Percentiles rank a stretch among this genome's conserved stretches.
Evolutionary conservation across 495 filamentous ascomycete species (phyloP).

Genomic region (Aspergillus steynii): DNA sequence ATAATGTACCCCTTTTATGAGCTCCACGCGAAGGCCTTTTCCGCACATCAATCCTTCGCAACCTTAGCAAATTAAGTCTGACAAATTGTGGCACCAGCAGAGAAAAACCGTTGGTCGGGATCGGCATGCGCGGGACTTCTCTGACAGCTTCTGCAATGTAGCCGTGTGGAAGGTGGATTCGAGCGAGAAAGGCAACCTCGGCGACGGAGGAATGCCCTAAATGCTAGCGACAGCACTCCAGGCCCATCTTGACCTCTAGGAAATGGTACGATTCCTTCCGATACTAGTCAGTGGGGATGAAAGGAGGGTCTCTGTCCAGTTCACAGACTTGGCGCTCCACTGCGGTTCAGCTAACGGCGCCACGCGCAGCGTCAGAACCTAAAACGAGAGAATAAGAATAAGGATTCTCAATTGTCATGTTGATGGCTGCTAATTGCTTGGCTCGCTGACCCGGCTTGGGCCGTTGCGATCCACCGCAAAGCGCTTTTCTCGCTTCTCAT

Average conservation of each 20-base stretch:
- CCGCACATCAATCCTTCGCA: too few relatives aligned
- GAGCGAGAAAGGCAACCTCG: background rate
- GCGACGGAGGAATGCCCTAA: background rate
- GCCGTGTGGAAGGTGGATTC: too few relatives aligned
- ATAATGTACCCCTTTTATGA: background rate
- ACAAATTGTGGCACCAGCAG: background rate
- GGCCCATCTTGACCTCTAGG: background rate
- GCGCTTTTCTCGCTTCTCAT: background rate
- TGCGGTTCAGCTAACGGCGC: background rate
- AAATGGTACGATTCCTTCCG: background rate
- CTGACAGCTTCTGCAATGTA: background rate
- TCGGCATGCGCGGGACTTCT: background rate
- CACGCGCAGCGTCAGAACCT: background rate
- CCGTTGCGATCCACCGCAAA: background rate
- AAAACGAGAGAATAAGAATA: background rate
- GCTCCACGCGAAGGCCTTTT: too few relatives aligned
- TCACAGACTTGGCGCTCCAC: background rate
- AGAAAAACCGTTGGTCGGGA: background rate
- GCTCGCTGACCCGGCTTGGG: background rate
- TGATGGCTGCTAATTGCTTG: too few relatives aligned
- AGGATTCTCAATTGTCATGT: background rate
- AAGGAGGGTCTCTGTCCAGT: background rate
- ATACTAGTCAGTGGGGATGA: background rate
- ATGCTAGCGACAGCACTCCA: background rate
- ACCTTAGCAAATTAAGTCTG: too few relatives aligned